Evolutionary conservation across 495 filamentous ascomycete species (phyloP).

Genomic region (Hypoxylon subgilvum): DNA sequence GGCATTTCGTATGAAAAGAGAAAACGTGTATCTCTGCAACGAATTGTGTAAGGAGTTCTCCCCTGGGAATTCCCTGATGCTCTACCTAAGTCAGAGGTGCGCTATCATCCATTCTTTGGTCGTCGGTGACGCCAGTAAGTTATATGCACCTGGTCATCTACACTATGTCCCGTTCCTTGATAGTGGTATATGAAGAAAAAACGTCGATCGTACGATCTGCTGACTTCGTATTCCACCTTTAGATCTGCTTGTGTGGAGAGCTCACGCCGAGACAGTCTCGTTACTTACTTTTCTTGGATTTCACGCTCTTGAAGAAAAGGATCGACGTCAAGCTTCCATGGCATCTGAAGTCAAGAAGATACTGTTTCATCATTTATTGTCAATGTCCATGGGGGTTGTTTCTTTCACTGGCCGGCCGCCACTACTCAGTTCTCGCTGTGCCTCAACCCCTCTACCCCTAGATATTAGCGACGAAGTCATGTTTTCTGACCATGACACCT

Average conservation of each 20-base stretch:
- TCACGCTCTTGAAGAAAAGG: conserved; percentile 49
- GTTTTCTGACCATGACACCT: conserved; percentile 51
- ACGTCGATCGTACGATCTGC: too few species aligned
- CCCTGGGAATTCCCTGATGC: conserved; percentile 56
- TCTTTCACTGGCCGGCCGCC: conserved; percentile 66
- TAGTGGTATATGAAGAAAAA: too few species aligned
- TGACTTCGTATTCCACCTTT: too few species aligned
- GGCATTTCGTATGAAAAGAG: conserved; percentile 45
- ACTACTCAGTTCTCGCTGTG: conserved; percentile 60
- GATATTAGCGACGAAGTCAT: conserved; percentile 62
- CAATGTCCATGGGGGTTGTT: conserved; percentile 57
- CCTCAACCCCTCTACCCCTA: conserved; percentile 60
- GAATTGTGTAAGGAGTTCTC: conserved; percentile 56
- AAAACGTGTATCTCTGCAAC: conserved; percentile 53
- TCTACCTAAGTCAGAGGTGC: conserved; percentile 53
- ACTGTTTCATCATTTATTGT: conserved; percentile 61
- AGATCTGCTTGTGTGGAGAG: conserved; percentile 58
- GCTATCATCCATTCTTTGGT: conserved; percentile 53
- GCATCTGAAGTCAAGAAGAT: conserved; percentile 39
- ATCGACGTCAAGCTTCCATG: conserved; percentile 49
- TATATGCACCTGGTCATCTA: background rate
- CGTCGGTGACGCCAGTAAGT: conserved; percentile 61
- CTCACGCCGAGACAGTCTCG: conserved; percentile 57
- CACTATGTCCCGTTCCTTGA: background rate
- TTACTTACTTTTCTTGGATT: conserved; percentile 64